Conservation (phyloP, 768 basidiomycete species). For the Rhizopogon vinicolor region DNA sequence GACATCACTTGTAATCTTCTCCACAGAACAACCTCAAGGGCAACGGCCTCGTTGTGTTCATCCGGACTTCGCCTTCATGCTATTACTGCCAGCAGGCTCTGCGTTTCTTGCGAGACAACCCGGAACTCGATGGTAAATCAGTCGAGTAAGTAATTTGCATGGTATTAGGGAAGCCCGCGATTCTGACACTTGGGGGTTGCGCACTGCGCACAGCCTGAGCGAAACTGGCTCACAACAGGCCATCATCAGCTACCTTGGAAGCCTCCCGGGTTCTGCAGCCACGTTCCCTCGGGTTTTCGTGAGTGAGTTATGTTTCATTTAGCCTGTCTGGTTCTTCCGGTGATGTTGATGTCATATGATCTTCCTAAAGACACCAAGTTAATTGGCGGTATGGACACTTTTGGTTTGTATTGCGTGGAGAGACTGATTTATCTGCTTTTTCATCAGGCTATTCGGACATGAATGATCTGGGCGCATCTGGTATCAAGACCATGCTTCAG, state of each 20-base stretch:
- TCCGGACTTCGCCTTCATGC: background rate
- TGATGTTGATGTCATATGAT: background rate
- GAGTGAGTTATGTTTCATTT: background rate
- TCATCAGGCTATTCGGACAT: background rate
- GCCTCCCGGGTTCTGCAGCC: background rate
- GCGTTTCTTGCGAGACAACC: background rate
- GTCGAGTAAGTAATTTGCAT: background rate
- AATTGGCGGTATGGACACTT: background rate
- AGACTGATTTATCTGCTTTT: too few relatives aligned
- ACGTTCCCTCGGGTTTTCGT: constrained; percentile 1
- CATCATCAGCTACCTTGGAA: background rate
- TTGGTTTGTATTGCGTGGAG: background rate
- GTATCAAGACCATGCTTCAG: background rate
- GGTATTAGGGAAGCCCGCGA: background rate
- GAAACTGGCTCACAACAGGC: background rate
- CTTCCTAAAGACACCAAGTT: background rate
- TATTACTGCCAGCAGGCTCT: background rate
- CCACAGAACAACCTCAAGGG: background rate
- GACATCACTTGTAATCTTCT: too few relatives aligned
- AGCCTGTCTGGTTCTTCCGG: background rate
- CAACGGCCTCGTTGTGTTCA: background rate
- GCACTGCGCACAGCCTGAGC: background rate
- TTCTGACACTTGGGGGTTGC: background rate
- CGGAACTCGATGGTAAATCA: background rate
- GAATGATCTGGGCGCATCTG: background rate